Evolutionary conservation across 257 asterid genomes (phyloP).

Genomic region (Solanum gracilifrons): DNA sequence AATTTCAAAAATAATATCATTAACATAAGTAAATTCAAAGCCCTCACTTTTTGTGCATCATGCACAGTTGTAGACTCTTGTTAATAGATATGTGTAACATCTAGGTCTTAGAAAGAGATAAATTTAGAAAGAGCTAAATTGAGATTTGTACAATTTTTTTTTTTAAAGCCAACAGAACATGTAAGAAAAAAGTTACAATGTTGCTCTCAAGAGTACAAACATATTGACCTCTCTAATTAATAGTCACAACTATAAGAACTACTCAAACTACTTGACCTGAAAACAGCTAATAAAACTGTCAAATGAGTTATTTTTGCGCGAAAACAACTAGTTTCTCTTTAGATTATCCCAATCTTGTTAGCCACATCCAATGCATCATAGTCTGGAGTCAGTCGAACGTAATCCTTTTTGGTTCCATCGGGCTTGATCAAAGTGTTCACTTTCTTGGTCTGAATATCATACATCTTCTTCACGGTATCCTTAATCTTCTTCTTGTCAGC

Average conservation of each 20-base stretch:
- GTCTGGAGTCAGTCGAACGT: constrained; percentile 4
- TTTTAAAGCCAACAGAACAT: background rate
- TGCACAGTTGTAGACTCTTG: no score
- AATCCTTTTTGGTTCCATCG: constrained; percentile 16
- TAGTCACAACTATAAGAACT: background rate
- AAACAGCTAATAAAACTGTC: background rate
- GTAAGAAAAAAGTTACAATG: background rate
- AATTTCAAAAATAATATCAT: no score
- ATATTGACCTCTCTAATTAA: background rate
- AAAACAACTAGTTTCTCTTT: background rate
- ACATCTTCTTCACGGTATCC: constrained; percentile 15
- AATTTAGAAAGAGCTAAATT: no score
- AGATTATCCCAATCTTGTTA: constrained; percentile 16
- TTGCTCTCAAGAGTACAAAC: background rate
- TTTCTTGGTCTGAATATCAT: constrained; percentile 21
- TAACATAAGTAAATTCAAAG: no score
- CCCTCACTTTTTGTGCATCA: no score
- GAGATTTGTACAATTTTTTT: no score
- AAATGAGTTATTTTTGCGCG: background rate
- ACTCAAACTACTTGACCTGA: background rate
- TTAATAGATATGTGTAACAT: no score
- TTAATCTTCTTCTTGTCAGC: background rate
- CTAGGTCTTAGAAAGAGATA: no score
- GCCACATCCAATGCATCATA: background rate
- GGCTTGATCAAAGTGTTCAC: constrained; percentile 20